Evolutionary conservation across 768 basidiomycete species (phyloP).

Genomic region (Hemileccinum impolitum): DNA sequence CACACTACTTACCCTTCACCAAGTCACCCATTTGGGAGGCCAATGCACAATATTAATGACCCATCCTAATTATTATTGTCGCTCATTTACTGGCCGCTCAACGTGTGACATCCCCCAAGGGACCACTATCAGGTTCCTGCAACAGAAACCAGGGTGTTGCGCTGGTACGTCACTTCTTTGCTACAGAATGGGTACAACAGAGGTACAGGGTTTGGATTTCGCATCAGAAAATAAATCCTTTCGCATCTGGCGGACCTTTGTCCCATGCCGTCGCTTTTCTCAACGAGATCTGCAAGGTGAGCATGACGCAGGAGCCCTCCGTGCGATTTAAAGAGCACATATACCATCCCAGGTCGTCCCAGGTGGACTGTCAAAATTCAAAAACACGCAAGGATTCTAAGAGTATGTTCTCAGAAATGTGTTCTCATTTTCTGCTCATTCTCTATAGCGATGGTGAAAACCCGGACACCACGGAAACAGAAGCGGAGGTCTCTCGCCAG

Average conservation of each 20-base stretch:
- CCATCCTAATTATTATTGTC: neutral
- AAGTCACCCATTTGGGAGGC: slow-evolving; percentile 1
- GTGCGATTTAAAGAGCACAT: neutral
- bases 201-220: neutral
- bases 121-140: neutral
- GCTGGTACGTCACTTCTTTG: neutral
- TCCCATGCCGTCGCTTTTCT: neutral
- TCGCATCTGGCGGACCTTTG: slow-evolving; percentile 32
- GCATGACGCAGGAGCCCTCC: neutral
- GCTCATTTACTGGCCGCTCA: neutral
- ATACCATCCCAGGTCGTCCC: neutral
- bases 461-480: slow-evolving; percentile 20
- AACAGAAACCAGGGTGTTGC: neutral
- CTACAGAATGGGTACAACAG: neutral
- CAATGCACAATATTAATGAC: neutral
- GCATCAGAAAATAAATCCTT: neutral
- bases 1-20: neutral
- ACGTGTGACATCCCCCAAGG: neutral
- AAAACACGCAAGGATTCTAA: neutral
- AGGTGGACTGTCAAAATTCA: neutral
- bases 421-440: neutral
- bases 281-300: slow-evolving; percentile 4
- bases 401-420: slow-evolving; percentile 1
- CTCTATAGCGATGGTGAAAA: slow-evolving; percentile 12
- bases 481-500: slow-evolving; percentile 23